These are phyloP conservation scores for Canna indica DNA, from an alignment of 176 grass and related monocot species.

Conservation along the genomic window DNA sequence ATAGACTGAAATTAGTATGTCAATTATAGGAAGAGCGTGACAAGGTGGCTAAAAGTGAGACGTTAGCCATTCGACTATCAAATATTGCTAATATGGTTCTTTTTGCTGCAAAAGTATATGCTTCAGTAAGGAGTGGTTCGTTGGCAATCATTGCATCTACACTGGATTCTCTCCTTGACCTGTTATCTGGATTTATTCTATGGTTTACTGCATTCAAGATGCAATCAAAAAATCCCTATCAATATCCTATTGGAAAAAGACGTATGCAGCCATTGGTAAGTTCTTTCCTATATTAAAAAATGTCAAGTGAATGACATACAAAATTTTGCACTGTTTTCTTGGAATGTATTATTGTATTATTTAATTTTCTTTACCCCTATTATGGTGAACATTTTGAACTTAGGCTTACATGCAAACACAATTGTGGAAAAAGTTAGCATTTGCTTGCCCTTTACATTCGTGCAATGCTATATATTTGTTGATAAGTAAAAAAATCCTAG, in stretches of 20 bases:
- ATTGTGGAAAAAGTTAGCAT: too few relatives aligned
- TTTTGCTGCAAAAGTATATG: slow-evolving; percentile 92
- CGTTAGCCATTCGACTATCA: slow-evolving; percentile 64
- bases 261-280: slow-evolving; percentile 93
- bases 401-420: too few relatives aligned
- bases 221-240: slow-evolving; percentile 95
- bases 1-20: not conserved
- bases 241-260: slow-evolving; percentile 92
- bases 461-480: too few relatives aligned
- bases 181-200: slow-evolving; percentile 72
- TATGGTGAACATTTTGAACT: too few relatives aligned
- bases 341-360: too few relatives aligned
- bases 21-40: slow-evolving; percentile 60
- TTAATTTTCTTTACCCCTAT: too few relatives aligned
- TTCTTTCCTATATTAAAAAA: not conserved
- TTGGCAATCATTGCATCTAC: slow-evolving; percentile 87
- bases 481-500: too few relatives aligned
- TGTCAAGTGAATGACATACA: too few relatives aligned
- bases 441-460: too few relatives aligned
- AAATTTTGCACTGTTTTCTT: too few relatives aligned
- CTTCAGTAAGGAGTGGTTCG: slow-evolving; percentile 60
- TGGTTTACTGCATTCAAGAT: slow-evolving; percentile 74
- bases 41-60: slow-evolving; percentile 69
- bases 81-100: slow-evolving; percentile 96
- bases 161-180: slow-evolving; percentile 76